Evolutionary conservation across 495 filamentous ascomycete species (phyloP), one percentile per base, ranked within the genome.

Genomic region (Hypoxylon fragiforme): DNA sequence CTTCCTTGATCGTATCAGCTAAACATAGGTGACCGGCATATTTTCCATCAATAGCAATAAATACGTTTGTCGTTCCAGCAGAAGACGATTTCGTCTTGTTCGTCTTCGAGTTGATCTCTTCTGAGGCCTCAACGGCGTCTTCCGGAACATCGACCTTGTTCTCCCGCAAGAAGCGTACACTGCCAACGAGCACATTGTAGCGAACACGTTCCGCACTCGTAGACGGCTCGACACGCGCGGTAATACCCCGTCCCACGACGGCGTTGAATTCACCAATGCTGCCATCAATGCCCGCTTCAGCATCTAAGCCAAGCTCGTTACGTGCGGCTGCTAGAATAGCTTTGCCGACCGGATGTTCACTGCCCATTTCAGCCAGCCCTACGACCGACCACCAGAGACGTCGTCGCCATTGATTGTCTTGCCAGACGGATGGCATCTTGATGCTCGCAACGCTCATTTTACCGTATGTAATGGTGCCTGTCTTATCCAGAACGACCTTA

Each of bases 401-500:
- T 44, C 79, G 81, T 38, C 83, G 82, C 80, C 81, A 85, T 21
- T 86, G 81, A 39, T 81, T 84, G 30, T 77, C 74, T 21, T 80
- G 73, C 91, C 91, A 97, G 0, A 79, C 74, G 16, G 81, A 71
- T 28, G 82, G 81, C 42, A 90, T 76, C 30, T 81, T 82, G 14
- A 77, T 72, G 50, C 86, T 82, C 16, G 89, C 84, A 19, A 97
- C 92, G 52, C 79, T 91, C 94, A 99, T 97, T 68, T 89, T 91
- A 0, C 94, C 94, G 47, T 91, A 84, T 0, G 94, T 99, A 58
- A 99, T 76, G 1, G 94, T 99, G 20, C 94, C 94, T 3, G 94
- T 99, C 78, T 99, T 99, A 73, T 99, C 94, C n/a, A 97, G 84
- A n/a, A 99, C 91, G 34, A 97, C 82, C 49, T 95, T 87, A 12